Percentiles rank a stretch among this genome's conserved stretches.
Conservation (phyloP, 768 basidiomycete species). For the Tephrocybe rancida region DNA sequence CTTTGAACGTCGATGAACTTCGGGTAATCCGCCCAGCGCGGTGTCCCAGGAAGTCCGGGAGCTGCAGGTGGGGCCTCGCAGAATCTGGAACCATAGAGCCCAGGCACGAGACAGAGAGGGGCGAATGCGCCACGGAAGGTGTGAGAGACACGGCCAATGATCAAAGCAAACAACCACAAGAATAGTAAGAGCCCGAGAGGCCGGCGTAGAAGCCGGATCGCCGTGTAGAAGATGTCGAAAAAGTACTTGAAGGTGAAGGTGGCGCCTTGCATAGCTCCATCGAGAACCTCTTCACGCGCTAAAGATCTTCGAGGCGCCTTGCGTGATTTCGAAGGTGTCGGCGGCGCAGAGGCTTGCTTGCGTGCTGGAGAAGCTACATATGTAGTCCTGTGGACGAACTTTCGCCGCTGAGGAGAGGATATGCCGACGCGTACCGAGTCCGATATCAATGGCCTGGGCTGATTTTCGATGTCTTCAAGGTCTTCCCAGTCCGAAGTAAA, state of each 20-base stretch:
- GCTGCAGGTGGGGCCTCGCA: slow-evolving; percentile 32
- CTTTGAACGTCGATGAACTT: slow-evolving; percentile 61
- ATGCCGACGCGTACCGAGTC: slow-evolving; percentile 15
- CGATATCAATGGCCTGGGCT: slow-evolving; percentile 9
- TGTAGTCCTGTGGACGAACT: slow-evolving; percentile 21
- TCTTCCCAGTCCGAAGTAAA: slow-evolving; percentile 36
- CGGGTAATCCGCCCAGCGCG: slow-evolving; percentile 62
- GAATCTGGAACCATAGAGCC: slow-evolving; percentile 48
- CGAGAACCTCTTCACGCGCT: slow-evolving; percentile 25
- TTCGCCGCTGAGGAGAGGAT: slow-evolving; percentile 33
- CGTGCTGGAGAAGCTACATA: slow-evolving; percentile 21
- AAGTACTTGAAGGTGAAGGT: slow-evolving; percentile 38
- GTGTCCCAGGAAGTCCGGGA: slow-evolving; percentile 15
- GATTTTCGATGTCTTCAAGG: slow-evolving; percentile 20
- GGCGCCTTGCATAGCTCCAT: slow-evolving; percentile 31
- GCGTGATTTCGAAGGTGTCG: slow-evolving; percentile 10
- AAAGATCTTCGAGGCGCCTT: slow-evolving; percentile 18
- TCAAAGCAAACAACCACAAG: slow-evolving; percentile 49
- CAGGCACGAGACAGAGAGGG: slow-evolving; percentile 66
- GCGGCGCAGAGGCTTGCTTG: slow-evolving; percentile 12
- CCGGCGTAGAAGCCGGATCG: slow-evolving; percentile 50
- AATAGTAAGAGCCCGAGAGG: slow-evolving; percentile 60
- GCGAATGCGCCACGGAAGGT: slow-evolving; percentile 49
- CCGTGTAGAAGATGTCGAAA: slow-evolving; percentile 48
- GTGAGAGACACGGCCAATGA: slow-evolving; percentile 40